Evolutionary conservation across 352 stramenopile species (phyloP), one percentile per base, ranked within the genome.

Genomic region (Plasmopara viticola): DNA sequence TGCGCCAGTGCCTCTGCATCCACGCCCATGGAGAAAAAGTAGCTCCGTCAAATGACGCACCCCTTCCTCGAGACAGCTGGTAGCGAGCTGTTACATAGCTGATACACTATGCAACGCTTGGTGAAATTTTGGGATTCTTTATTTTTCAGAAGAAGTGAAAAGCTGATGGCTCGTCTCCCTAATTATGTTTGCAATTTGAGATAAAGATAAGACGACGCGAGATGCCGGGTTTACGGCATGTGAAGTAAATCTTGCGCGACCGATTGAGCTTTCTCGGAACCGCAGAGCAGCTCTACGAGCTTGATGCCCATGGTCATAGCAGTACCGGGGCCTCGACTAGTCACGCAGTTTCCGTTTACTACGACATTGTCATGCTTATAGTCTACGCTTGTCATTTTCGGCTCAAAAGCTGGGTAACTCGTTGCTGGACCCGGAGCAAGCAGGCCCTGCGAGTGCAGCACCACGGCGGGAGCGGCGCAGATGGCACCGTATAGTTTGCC

Each of bases 231-330:
- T 25, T 25, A 12, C 2, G 58, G 45, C n/a, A 72, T 70, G 48
- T 62, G 58, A n/a, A 88, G 64, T 29, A 88, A 55, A 15, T 60
- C 78, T 43, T 81, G 70, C 18, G 82, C 79, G 14, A 90, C 79
- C n/a, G 66, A 30, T 7, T 68, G 63, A 0, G 80, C 79, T 51
- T 85, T 86, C 15, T 87, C 68, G 37, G 72, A 66, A 29, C 73
- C 74, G 28, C 65, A 74, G 8, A 93, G 71, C 43, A 90, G 53
- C 58, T 88, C 77, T 40, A 93, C 78, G 28, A 93, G 74, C 66
- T 88, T 88, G 38, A 93, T 62, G 6, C 75, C 79, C 75, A 93
- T 88, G 17, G 74, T 74, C 79, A 93, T 93, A 14, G 82, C 76
- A 12, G 82, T 93, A 4, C 66, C 82, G 8, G 82, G 82, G 0